These are phyloP conservation scores for Verbascum thapsus DNA, from an alignment of 257 asterid genomes.

Conservation along the genomic window DNA sequence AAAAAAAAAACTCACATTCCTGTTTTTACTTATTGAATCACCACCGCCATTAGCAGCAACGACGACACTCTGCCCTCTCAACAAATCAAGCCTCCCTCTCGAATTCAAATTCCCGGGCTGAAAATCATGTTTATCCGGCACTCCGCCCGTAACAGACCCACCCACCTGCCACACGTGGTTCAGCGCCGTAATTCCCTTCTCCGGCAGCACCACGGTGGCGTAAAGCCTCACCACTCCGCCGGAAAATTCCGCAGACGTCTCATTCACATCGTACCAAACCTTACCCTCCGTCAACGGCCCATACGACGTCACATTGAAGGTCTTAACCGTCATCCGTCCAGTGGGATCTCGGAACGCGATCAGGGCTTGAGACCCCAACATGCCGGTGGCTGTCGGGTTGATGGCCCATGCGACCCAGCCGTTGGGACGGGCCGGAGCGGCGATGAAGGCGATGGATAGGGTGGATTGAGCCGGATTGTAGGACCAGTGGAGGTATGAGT, in stretches of 20 bases:
- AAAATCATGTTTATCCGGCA: slow-evolving; percentile 52
- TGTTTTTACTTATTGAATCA: slow-evolving; percentile 38
- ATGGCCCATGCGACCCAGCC: slow-evolving; percentile 95
- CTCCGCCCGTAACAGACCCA: slow-evolving; percentile 50
- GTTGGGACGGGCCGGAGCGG: slow-evolving; percentile 55
- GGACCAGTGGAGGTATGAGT: slow-evolving; percentile 70
- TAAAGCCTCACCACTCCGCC: slow-evolving; percentile 47
- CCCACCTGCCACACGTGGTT: slow-evolving; percentile 85
- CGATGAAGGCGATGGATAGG: slow-evolving; percentile 68
- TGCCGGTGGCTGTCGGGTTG: slow-evolving; percentile 66
- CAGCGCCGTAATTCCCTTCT: slow-evolving; percentile 42
- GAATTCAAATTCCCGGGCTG: slow-evolving; percentile 50
- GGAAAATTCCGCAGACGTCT: slow-evolving; percentile 42
- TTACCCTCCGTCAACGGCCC: slow-evolving; percentile 33
- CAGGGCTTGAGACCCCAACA: slow-evolving; percentile 80
- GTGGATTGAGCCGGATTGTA: slow-evolving; percentile 48
- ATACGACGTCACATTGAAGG: slow-evolving; percentile 34
- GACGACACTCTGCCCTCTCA: slow-evolving; percentile 42
- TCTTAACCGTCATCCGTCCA: slow-evolving; percentile 49
- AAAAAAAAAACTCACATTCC: slow-evolving; percentile 53
- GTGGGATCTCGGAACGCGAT: slow-evolving; percentile 52
- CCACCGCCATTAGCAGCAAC: slow-evolving; percentile 38
- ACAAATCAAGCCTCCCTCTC: slow-evolving; percentile 36
- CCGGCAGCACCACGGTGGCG: slow-evolving; percentile 71
- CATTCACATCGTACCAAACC: slow-evolving; percentile 45